Evolutionary conservation across 1,284 basidiomycete genomes (phyloP).

Genomic region (Xerocomus amazonicus): DNA sequence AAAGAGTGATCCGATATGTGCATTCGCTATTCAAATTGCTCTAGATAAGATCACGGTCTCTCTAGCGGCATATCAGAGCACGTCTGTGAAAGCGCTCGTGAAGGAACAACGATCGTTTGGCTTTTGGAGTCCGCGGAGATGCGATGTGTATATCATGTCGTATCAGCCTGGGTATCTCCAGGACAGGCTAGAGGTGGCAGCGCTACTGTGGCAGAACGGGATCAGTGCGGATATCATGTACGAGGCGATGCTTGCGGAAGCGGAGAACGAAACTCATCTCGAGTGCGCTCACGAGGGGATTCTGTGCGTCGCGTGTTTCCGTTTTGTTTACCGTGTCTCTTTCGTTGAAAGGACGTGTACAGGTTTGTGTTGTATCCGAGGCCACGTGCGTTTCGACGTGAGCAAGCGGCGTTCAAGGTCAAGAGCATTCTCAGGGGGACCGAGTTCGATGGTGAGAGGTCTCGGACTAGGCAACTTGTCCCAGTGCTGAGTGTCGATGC

Average conservation of each 20-base stretch:
- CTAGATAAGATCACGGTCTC: constrained; percentile 76
- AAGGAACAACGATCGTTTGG: constrained; percentile 83
- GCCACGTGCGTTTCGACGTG: constrained; percentile 52
- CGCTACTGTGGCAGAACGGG: constrained; percentile 75
- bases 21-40: constrained; percentile 74
- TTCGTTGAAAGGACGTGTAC: constrained; percentile 1
- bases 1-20: constrained; percentile 54
- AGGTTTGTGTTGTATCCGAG: constrained; percentile 74
- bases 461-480: not conserved
- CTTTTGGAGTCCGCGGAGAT: constrained; percentile 81
- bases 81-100: constrained; percentile 63
- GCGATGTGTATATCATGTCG: constrained; percentile 81
- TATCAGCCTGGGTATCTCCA: constrained; percentile 73
- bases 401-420: constrained; percentile 71
- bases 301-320: constrained; percentile 45
- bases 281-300: constrained; percentile 77
- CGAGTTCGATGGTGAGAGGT: constrained; percentile 61
- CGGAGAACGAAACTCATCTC: constrained; percentile 59
- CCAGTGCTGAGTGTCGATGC: not conserved
- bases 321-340: not conserved
- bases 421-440: constrained; percentile 75
- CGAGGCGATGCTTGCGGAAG: constrained; percentile 60
- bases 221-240: constrained; percentile 90
- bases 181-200: constrained; percentile 74
- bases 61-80: constrained; percentile 69